Evolutionary conservation across 768 basidiomycete species (phyloP).

Genomic region (Fomitopsis pulvina): DNA sequence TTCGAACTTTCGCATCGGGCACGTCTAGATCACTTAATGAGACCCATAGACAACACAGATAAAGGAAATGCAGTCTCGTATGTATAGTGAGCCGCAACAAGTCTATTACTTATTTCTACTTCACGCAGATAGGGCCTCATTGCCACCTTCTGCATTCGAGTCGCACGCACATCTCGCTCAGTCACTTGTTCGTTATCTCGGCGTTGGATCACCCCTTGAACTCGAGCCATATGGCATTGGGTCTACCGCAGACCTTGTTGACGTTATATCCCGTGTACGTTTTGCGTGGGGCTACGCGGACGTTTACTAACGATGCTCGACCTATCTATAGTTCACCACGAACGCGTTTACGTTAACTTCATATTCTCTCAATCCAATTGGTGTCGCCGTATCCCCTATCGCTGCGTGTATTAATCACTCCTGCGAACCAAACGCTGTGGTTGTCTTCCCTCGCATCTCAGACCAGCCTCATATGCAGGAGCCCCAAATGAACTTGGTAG

Average conservation of each 20-base stretch:
- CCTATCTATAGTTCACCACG: slow-evolving; percentile 63
- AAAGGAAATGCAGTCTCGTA: slow-evolving; percentile 71
- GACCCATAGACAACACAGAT: slow-evolving; percentile 55
- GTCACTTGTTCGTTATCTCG: slow-evolving; percentile 65
- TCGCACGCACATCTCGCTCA: slow-evolving; percentile 67
- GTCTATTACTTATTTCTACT: neutral
- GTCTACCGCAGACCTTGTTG: slow-evolving; percentile 58
- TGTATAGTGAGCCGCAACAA: slow-evolving; percentile 20
- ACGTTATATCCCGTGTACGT: slow-evolving; percentile 65
- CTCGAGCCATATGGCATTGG: slow-evolving; percentile 50
- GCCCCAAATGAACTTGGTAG: slow-evolving; percentile 66
- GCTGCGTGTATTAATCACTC: slow-evolving; percentile 85
- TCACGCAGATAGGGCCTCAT: slow-evolving; percentile 47
- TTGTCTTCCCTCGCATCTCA: slow-evolving; percentile 75
- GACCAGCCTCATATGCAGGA: slow-evolving; percentile 32
- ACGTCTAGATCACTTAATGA: no score
- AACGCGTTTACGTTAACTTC: slow-evolving; percentile 88
- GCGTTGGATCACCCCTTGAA: slow-evolving; percentile 50
- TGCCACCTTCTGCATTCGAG: slow-evolving; percentile 43
- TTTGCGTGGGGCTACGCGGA: neutral
- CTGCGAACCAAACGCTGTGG: slow-evolving; percentile 80
- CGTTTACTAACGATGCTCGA: neutral
- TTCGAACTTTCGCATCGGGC: no score
- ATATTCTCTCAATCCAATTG: slow-evolving; percentile 72
- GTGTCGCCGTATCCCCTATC: slow-evolving; percentile 75